Conservation (phyloP, 2,329 filamentous ascomycete genomes). For the Cordyceps cicadae region DNA sequence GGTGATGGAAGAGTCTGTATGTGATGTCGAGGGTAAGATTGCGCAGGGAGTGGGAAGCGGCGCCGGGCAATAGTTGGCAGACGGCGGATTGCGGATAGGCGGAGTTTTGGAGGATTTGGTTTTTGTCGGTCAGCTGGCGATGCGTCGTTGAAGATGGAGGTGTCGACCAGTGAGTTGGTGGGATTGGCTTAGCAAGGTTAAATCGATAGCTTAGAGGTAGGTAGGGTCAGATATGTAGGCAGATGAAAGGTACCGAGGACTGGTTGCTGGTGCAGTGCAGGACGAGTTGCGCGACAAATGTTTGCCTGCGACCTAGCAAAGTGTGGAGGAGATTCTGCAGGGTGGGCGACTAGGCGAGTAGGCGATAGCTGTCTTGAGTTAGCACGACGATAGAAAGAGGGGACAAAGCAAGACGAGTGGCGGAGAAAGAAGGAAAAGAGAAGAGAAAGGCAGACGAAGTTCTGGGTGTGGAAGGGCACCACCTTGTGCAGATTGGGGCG, state of each 20-base stretch:
- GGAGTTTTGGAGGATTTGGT: not conserved
- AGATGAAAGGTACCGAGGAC: not conserved
- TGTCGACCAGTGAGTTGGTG: not conserved
- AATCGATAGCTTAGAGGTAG: not conserved
- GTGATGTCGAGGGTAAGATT: not conserved
- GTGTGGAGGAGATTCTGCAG: not conserved
- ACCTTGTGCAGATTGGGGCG: not conserved
- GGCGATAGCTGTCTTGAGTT: not conserved
- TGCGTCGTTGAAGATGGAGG: conserved; percentile 3
- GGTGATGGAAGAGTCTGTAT: not conserved
- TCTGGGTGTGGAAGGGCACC: not conserved
- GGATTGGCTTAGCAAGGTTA: not conserved
- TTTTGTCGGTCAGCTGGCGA: not conserved
- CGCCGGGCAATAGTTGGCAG: not conserved
- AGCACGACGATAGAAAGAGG: not conserved
- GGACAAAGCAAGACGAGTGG: not conserved
- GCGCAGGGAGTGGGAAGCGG: not conserved
- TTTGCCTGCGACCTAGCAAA: not conserved
- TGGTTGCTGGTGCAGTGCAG: not conserved
- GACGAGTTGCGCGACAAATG: not conserved
- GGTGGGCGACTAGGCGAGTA: not conserved
- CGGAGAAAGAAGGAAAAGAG: not conserved
- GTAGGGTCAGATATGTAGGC: not conserved
- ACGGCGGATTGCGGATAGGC: not conserved
- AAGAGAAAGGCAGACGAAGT: not conserved